Base-by-base conservation (phyloP, 2,329 filamentous ascomycete species). In the Cordyceps farinosa region DNA sequence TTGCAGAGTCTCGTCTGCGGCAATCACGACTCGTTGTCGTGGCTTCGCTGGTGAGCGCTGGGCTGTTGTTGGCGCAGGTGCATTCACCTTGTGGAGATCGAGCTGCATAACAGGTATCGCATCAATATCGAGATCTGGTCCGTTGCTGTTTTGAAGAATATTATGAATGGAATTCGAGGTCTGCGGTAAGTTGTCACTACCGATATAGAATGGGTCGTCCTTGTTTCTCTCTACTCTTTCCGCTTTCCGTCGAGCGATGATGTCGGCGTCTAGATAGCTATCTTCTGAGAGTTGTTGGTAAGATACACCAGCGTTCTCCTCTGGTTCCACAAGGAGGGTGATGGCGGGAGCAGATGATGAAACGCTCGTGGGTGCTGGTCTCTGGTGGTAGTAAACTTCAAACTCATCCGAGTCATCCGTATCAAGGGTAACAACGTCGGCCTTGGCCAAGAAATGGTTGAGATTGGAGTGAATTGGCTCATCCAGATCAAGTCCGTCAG, bases 151-250 rank as follows among this genome's bases (percentile, higher is more conserved):
- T 64, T 86, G 83, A 3, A 90, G 79, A 63, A 95, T 91, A 67
- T 86, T 90, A 70, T 94, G 90, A 56, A 95, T 87, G 0, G 91
- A 91, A 1, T 90, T 94, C 0, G 89, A 89, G 6, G 84, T 84
- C 40, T 86, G 85, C 4, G 85, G 86, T 0, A 78, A 76, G n/a
- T 77, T 77, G 32, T 80, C 80, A 48, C 77, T 79, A 42, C 77
- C 79, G 70, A 99, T 98, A 72, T 99, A 99, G 74, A 97, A 99
- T 0, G 95, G 95, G 70, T 99, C 95, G 71, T 98, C 94, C 68
- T 85, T 90, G 74, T 97, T 91, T 63, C 92, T 86, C 72, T 96
- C 92, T 63, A 84, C 78, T 11, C 93, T 85, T 71, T 97, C 91
- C 4, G 88, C 86, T 69, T 88, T 90, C 66, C 90, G 85, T 66